phyloP scores from a whole-genome alignment of 2,329 filamentous ascomycete genomes.

The Dactylella cylindrospora region DNA sequence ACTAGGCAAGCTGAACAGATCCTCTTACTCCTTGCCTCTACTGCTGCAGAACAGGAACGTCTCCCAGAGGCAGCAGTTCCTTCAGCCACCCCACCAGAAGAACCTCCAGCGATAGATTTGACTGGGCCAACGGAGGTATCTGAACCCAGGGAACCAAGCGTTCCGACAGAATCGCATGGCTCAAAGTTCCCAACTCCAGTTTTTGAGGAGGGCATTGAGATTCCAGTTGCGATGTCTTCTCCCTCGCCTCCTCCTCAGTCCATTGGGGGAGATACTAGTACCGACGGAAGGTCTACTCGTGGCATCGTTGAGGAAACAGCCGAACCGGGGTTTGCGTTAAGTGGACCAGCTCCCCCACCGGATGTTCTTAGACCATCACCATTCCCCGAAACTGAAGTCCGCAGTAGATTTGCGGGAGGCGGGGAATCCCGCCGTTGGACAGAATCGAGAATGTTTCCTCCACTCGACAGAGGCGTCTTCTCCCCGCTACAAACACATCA shows the following conservation, averaged over 20 bases:
- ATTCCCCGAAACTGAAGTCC: conserved; percentile 17
- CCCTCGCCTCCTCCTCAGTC: conserved; percentile 28
- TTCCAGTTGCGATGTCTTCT: not conserved
- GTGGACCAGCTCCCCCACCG: conserved; percentile 39
- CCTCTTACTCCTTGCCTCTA: conserved; percentile 8
- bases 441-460: conserved; percentile 23
- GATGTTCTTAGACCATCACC: conserved; percentile 35
- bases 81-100: not conserved
- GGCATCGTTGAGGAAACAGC: conserved; percentile 14
- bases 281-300: conserved; percentile 23
- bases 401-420: conserved; percentile 29
- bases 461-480: conserved; percentile 19
- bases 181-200: conserved; percentile 7
- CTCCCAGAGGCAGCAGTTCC: not conserved
- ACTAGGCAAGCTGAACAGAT: too few species aligned
- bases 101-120: too few species aligned
- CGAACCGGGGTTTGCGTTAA: conserved; percentile 36
- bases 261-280: conserved; percentile 15
- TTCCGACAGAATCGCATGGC: not conserved
- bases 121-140: too few species aligned
- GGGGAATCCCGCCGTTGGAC: conserved; percentile 35
- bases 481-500: conserved; percentile 36
- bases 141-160: too few species aligned
- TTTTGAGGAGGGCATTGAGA: conserved; percentile 4
- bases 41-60: conserved; percentile 14